Percentiles rank a stretch among this genome's conserved stretches.
Conservation (phyloP, 768 basidiomycete genomes). For the Boletus subparvulus region DNA sequence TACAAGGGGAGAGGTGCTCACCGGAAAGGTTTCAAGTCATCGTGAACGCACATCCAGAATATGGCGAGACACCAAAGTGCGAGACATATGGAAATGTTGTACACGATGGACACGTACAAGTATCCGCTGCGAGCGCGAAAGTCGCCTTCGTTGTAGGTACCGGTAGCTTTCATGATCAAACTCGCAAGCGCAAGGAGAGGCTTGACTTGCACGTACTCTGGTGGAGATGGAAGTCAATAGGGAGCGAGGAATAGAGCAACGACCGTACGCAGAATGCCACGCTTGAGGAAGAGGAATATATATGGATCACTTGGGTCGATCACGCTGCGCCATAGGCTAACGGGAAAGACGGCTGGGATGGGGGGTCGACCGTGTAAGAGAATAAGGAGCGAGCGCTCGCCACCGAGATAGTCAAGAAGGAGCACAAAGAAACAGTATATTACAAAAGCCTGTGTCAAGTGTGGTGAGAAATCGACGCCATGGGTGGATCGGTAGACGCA, state of each 20-base stretch:
- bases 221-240: background rate
- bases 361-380: constrained; percentile 89
- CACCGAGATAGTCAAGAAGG: constrained; percentile 82
- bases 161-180: constrained; percentile 79
- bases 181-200: constrained; percentile 84
- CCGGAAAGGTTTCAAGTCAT: constrained; percentile 89
- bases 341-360: constrained; percentile 83
- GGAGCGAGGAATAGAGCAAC: constrained; percentile 10
- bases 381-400: constrained; percentile 90
- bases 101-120: constrained; percentile 85
- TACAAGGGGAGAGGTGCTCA: constrained; percentile 30
- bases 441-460: constrained; percentile 69
- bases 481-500: constrained; percentile 34
- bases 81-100: constrained; percentile 78
- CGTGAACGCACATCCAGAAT: constrained; percentile 92
- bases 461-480: background rate
- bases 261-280: constrained; percentile 83
- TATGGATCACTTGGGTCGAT: constrained; percentile 95
- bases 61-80: constrained; percentile 89
- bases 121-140: constrained; percentile 86
- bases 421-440: constrained; percentile 92
- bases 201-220: constrained; percentile 98
- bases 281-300: constrained; percentile 89
- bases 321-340: constrained; percentile 77
- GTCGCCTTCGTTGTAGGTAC: constrained; percentile 88